Percentiles rank a stretch among this genome's conserved stretches.
phyloP scores from a whole-genome alignment of 2,329 filamentous ascomycete genomes.

The Epichloe brachyelytri region DNA sequence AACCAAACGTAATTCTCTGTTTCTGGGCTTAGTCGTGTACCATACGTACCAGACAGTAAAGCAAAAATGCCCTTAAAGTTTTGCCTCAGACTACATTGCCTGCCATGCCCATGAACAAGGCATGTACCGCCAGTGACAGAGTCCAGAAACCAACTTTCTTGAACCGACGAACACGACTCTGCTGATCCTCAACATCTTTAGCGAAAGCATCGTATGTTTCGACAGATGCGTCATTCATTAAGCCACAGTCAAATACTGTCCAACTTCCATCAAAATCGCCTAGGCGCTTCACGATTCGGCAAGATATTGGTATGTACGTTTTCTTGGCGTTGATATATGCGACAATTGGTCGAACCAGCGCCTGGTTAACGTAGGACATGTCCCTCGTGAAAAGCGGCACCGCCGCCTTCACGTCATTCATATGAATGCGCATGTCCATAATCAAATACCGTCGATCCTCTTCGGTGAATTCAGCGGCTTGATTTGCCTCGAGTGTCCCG shows the following conservation, averaged over 20 bases:
- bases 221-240: slow-evolving; percentile 86
- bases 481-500: slow-evolving; percentile 3
- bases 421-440: slow-evolving; percentile 87
- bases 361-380: slow-evolving; percentile 91
- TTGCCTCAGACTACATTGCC: slow-evolving; percentile 50
- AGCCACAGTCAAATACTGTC: slow-evolving; percentile 84
- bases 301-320: slow-evolving; percentile 91
- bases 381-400: slow-evolving; percentile 88
- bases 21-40: neutral
- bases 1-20: neutral
- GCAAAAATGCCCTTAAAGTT: no score
- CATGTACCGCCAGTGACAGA: slow-evolving; percentile 80
- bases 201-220: slow-evolving; percentile 95
- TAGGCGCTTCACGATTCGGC: slow-evolving; percentile 80
- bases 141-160: slow-evolving; percentile 98
- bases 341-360: slow-evolving; percentile 87
- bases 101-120: slow-evolving; percentile 87
- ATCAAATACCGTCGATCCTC: slow-evolving; percentile 70
- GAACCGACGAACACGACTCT: slow-evolving; percentile 72
- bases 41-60: no score
- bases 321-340: slow-evolving; percentile 94
- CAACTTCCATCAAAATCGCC: slow-evolving; percentile 90
- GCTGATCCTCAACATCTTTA: slow-evolving; percentile 77
- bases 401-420: slow-evolving; percentile 87
- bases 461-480: slow-evolving; percentile 14